Evolutionary conservation across 2,329 filamentous ascomycete genomes (phyloP).

Genomic region (Akanthomyces dipterigenus): DNA sequence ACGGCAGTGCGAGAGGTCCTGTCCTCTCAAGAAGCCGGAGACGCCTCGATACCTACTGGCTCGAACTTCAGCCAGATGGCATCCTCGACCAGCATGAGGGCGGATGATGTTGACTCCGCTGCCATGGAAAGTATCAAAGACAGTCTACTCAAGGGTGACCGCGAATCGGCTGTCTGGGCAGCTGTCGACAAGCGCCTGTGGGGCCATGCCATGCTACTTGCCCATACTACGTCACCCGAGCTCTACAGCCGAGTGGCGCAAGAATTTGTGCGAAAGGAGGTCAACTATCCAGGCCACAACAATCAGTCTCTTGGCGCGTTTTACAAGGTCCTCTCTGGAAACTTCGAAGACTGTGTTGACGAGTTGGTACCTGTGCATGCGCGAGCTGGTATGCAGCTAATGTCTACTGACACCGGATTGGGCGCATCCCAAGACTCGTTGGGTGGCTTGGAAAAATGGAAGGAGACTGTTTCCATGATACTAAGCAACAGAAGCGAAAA

Average conservation of each 20-base stretch:
- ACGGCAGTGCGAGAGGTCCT: constrained; percentile 70
- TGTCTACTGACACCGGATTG: constrained; percentile 63
- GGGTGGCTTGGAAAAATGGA: constrained; percentile 88
- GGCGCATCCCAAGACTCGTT: constrained; percentile 64
- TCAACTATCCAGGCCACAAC: constrained; percentile 71
- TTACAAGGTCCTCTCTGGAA: constrained; percentile 91
- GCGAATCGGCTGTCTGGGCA: constrained; percentile 87
- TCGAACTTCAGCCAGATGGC: constrained; percentile 21
- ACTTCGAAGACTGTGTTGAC: constrained; percentile 89
- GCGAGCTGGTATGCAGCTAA: constrained; percentile 82
- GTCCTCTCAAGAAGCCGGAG: constrained; percentile 42
- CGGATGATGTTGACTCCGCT: constrained; percentile 63
- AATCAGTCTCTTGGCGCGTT: constrained; percentile 85
- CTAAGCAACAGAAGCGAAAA: constrained; percentile 80
- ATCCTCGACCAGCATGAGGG: constrained; percentile 33
- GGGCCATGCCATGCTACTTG: constrained; percentile 92
- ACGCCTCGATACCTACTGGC: constrained; percentile 19
- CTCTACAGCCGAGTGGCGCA: constrained; percentile 90
- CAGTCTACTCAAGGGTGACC: constrained; percentile 69
- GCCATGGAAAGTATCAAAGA: constrained; percentile 67
- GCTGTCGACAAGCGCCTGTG: constrained; percentile 90
- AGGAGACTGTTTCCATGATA: constrained; percentile 78
- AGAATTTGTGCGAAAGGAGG: constrained; percentile 92
- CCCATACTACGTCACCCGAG: constrained; percentile 68
- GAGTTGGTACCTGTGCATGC: constrained; percentile 92